phyloP scores from a whole-genome alignment of 75 land plant genomes.

The Chamaecyparis obtusa region DNA sequence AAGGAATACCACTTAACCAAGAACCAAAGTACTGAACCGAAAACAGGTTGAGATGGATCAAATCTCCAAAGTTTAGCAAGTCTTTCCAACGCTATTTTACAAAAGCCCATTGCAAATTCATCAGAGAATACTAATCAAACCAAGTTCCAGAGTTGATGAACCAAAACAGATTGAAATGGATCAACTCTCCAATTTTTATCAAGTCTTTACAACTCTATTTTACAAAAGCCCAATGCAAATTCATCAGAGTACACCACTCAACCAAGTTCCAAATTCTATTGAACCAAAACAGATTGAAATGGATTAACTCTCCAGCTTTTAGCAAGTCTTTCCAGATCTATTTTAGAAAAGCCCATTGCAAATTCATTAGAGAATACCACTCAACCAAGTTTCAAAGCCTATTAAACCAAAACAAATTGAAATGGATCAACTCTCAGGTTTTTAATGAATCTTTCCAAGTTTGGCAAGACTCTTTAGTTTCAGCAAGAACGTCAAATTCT shows the following conservation, averaged over 20 bases:
- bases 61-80: no score
- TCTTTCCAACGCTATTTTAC: background rate
- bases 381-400: background rate
- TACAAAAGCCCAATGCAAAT: no score
- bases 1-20: background rate
- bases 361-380: background rate
- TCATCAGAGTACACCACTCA: background rate
- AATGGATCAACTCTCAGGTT: background rate
- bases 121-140: background rate
- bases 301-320: background rate
- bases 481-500: background rate
- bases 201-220: background rate
- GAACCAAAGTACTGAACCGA: background rate
- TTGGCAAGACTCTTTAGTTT: background rate
- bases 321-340: background rate
- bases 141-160: background rate
- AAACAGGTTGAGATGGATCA: background rate
- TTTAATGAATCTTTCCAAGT: background rate
- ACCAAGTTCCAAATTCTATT: background rate
- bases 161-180: background rate
- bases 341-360: no score
- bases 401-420: background rate
- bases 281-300: background rate
- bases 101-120: no score
- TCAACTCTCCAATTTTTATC: background rate